Evolutionary conservation across 2,329 filamentous ascomycete species (phyloP), one percentile per base, ranked within the genome.

Genomic region (Colletotrichum tabaci): DNA sequence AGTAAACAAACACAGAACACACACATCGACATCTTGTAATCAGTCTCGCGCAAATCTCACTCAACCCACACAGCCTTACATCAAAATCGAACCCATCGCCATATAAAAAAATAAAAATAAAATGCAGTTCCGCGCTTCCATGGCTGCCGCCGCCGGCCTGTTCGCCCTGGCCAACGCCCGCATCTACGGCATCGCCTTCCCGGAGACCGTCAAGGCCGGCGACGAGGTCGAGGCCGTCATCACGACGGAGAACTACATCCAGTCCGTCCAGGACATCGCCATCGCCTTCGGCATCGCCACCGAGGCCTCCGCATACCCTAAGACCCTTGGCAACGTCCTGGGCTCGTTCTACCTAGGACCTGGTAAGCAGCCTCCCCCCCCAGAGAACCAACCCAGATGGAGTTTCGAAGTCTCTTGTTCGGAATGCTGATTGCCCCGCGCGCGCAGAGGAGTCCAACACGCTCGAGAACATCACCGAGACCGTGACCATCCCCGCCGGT

Each of bases 121-220:
- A 2, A 78, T 79, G 69, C 69, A 72, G 47, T 40, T 73, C 75
- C 76, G 66, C 21, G 60, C 77, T 66, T 74, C 75, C 38, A 42
- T 76, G 55, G 73, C 76, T 61, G 75, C 75, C 58, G 66, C 74
- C 55, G 63, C 74, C 56, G 52, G 76, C 61, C 73, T 80, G 63
- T 64, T 76, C 53, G 73, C 73, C 56, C 26, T 75, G 42, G 76
- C 81, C 55, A 75, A 77, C 50, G 84, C 84, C 67, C 81, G 82
- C 74, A 85, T 87, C 72, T 74, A 74, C 67, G 84, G 84, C 77
- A 81, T 87, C 75, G 76, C 80, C 18, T 79, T 83, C 18, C 85
- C 85, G 2, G 67, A 77, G 10, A 84, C 79, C 49, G 80, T 87
- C 72, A 77, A 76, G 44, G 80, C 83, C 5, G 83, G 82, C 71